Evolutionary conservation across 2,329 filamentous ascomycete genomes (phyloP).

Genomic region (Claviceps purpurea): DNA sequence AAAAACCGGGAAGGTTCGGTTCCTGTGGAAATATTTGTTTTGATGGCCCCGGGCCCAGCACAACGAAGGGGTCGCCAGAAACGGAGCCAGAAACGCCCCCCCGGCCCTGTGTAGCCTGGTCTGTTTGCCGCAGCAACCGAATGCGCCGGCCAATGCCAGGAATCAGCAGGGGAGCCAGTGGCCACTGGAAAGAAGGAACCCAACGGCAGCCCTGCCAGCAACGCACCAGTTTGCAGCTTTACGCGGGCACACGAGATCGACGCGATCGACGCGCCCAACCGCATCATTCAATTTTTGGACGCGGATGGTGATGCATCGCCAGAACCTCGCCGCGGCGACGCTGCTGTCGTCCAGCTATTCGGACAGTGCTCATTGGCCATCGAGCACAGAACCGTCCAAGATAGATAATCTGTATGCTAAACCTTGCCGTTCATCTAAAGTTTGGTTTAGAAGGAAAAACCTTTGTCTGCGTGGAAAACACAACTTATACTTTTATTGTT

Average conservation of each 20-base stretch:
- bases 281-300: not conserved
- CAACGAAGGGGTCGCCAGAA: not conserved
- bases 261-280: constrained; percentile 2
- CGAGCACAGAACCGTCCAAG: not conserved
- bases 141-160: no score
- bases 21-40: constrained; percentile 1
- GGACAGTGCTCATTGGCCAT: not conserved
- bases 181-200: not conserved
- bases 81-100: not conserved
- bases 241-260: constrained; percentile 20
- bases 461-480: not conserved
- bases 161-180: not conserved
- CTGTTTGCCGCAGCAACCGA: constrained; percentile 14
- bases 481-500: not conserved
- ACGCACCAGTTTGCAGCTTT: constrained; percentile 17
- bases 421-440: not conserved
- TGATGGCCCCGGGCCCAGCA: not conserved
- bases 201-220: not conserved
- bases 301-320: not conserved
- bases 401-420: not conserved
- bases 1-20: not conserved
- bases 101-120: not conserved
- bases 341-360: not conserved
- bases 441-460: not conserved
- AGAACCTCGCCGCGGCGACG: not conserved